Conservation (phyloP, 1,284 basidiomycete species). For the Irpex sp. region DNA sequence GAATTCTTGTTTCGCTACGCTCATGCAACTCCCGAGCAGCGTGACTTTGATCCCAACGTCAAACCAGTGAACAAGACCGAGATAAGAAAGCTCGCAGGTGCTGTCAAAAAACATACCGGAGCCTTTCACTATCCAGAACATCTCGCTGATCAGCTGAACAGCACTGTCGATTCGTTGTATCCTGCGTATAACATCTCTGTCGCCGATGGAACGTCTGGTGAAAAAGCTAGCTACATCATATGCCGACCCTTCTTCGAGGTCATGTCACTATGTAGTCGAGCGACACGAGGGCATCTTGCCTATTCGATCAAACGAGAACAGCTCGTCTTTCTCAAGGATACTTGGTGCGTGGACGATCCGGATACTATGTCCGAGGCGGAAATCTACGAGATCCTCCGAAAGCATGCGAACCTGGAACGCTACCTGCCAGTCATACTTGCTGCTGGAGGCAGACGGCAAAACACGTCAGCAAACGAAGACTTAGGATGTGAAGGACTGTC, state of each 20-base stretch:
- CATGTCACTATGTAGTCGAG: neutral
- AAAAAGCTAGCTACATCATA: no score
- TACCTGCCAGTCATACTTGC: neutral
- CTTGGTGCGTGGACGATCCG: neutral
- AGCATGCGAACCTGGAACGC: no score
- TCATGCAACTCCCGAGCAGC: neutral
- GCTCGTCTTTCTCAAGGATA: neutral
- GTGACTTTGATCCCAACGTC: conserved; percentile 6
- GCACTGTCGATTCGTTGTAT: neutral
- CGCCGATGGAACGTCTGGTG: no score
- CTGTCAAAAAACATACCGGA: neutral
- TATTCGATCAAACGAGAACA: neutral
- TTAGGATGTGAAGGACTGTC: neutral
- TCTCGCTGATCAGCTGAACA: neutral
- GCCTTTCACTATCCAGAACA: neutral
- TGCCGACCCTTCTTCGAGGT: neutral
- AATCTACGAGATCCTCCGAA: neutral
- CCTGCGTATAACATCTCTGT: neutral
- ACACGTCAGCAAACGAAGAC: neutral
- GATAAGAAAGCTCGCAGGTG: neutral
- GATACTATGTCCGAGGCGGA: neutral
- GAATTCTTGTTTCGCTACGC: conserved; percentile 8
- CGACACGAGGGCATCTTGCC: conserved; percentile 2
- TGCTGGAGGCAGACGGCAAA: neutral
- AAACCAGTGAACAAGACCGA: no score